Conservation (phyloP, 2,329 filamentous ascomycete genomes). For the Colletotrichum agaves region DNA sequence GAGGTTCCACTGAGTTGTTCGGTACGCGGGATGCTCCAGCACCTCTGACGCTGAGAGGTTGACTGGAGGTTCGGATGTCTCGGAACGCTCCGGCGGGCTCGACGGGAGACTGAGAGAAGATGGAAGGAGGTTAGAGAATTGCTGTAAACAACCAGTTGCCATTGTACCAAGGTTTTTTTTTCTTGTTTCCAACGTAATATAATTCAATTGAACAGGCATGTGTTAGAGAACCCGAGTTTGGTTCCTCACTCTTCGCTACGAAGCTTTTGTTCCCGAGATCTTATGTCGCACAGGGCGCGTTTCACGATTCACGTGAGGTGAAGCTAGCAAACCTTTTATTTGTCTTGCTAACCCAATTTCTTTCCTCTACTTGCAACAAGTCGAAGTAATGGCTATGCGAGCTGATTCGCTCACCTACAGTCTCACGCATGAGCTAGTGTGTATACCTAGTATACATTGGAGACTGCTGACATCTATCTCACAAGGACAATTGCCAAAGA, state of each 20-base stretch:
- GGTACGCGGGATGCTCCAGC: conserved; percentile 13
- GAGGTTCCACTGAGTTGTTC: conserved; percentile 14
- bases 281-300: conserved; percentile 2
- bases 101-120: neutral
- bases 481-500: too few relatives aligned
- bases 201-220: neutral
- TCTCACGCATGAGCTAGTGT: too few relatives aligned
- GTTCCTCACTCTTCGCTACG: neutral
- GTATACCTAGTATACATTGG: too few relatives aligned
- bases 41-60: conserved; percentile 13
- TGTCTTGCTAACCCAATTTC: neutral
- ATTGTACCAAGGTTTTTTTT: neutral
- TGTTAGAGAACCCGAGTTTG: neutral
- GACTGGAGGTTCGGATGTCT: neutral
- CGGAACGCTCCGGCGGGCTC: neutral
- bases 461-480: too few relatives aligned
- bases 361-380: neutral
- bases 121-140: neutral
- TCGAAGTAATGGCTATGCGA: neutral
- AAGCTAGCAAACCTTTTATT: neutral
- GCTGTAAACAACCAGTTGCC: neutral
- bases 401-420: too few relatives aligned
- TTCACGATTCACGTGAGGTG: conserved; percentile 12
- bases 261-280: neutral
- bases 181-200: neutral